Percentiles rank a stretch among this genome's conserved stretches.
Evolutionary conservation across 2,329 filamentous ascomycete genomes (phyloP).

Genomic region (Pseudopyrenochaeta lycopersici): DNA sequence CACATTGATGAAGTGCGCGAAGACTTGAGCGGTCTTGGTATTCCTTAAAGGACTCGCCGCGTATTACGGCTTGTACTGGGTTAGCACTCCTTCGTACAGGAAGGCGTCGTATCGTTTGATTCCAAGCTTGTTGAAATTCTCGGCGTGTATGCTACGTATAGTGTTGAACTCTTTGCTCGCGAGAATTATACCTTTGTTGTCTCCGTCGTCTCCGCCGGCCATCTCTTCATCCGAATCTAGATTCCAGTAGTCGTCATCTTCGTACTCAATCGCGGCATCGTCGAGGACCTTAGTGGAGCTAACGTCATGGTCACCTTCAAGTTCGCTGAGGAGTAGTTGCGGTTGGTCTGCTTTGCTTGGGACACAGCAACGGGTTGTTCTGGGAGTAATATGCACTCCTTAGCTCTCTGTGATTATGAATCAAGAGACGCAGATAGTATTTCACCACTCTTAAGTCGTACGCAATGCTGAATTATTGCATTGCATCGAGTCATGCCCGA

Average conservation of each 20-base stretch:
- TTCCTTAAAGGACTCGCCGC: constrained; percentile 76
- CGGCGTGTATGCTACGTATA: constrained; percentile 48
- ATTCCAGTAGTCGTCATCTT: constrained; percentile 61
- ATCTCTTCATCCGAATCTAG: constrained; percentile 59
- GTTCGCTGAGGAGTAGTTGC: constrained; percentile 35
- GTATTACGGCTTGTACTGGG: constrained; percentile 56
- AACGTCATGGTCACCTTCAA: constrained; percentile 51
- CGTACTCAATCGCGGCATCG: constrained; percentile 53
- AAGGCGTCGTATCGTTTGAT: constrained; percentile 57
- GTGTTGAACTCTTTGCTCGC: constrained; percentile 45
- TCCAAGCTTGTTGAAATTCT: constrained; percentile 46
- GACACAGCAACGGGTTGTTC: constrained; percentile 31
- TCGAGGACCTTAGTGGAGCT: constrained; percentile 48
- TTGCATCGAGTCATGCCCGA: background rate
- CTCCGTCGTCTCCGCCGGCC: constrained; percentile 30
- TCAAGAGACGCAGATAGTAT: constrained; percentile 31
- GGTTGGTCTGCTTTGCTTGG: constrained; percentile 21
- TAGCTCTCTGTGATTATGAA: no score
- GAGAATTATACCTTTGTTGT: constrained; percentile 31
- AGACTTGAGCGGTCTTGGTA: constrained; percentile 80
- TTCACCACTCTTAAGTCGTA: background rate
- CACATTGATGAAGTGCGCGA: constrained; percentile 90
- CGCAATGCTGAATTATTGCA: background rate
- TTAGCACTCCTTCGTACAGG: constrained; percentile 56
- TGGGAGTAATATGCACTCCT: no score